Evolutionary conservation across 208 protist species (phyloP).

Genomic region (Angomonas deanei): DNA sequence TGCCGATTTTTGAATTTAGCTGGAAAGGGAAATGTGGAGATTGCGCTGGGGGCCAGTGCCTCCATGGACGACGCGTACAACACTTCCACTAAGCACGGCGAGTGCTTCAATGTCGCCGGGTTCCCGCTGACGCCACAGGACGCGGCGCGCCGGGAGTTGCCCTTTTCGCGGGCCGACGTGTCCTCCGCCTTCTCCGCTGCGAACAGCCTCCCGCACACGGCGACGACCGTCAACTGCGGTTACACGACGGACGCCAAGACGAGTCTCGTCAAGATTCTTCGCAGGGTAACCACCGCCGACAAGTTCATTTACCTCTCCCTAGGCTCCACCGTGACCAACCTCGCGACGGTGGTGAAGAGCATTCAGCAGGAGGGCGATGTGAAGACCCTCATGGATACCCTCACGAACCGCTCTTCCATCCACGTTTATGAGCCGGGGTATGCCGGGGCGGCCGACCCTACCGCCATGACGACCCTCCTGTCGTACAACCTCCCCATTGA

Average conservation of each 20-base stretch:
- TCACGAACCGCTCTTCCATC: constrained; percentile 7
- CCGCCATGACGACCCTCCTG: constrained; percentile 13
- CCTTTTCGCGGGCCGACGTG: constrained; percentile 30
- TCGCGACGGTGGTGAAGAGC: constrained; percentile 8
- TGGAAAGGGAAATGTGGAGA: background rate
- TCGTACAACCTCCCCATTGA: background rate
- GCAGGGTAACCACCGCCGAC: constrained; percentile 2
- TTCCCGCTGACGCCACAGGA: constrained; percentile 33
- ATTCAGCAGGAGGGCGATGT: background rate
- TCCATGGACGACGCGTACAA: constrained; percentile 15
- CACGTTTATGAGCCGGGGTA: constrained; percentile 35
- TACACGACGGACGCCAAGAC: constrained; percentile 8
- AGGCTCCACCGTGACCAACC: constrained; percentile 8
- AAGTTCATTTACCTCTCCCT: constrained; percentile 18
- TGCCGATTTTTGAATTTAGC: constrained; percentile 21
- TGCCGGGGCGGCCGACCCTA: constrained; percentile 16
- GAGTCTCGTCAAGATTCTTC: background rate
- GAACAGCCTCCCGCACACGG: constrained; percentile 8
- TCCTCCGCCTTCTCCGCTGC: constrained; percentile 19
- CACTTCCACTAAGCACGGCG: constrained; percentile 5
- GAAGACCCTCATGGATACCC: background rate
- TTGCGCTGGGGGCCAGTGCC: constrained; percentile 12
- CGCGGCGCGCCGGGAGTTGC: constrained; percentile 20
- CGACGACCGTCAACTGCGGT: background rate
- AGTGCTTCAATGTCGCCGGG: constrained; percentile 14